phyloP scores from a whole-genome alignment of 805 yeast species.

The Huiozyma sinensis region DNA sequence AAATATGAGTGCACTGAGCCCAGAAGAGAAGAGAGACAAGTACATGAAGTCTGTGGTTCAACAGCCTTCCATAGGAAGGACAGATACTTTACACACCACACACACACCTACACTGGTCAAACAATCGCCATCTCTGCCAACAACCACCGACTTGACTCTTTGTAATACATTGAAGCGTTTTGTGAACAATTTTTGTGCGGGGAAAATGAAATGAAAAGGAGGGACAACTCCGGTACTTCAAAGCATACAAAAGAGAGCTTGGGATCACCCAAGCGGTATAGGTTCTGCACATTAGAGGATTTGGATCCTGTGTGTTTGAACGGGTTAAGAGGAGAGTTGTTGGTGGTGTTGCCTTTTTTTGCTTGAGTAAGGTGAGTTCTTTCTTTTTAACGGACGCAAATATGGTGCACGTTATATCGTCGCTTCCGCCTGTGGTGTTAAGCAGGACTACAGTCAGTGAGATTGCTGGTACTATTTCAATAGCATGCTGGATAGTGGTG shows the following conservation, averaged over 20 bases:
- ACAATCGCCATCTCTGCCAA: background rate
- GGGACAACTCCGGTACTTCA: background rate
- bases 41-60: background rate
- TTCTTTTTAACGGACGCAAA: background rate
- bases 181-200: background rate
- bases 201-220: background rate
- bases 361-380: background rate
- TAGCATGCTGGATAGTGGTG: constrained; percentile 98
- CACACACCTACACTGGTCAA: background rate
- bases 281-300: too few relatives aligned
- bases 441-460: constrained; percentile 68
- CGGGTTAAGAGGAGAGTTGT: background rate
- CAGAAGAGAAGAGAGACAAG: too few relatives aligned
- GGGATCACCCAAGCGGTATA: too few relatives aligned
- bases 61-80: background rate
- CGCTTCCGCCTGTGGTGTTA: constrained; percentile 38
- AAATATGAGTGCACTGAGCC: too few relatives aligned
- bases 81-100: background rate
- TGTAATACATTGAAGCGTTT: background rate
- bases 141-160: background rate
- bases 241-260: background rate
- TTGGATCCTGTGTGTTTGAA: background rate
- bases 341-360: background rate
- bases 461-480: constrained; percentile 66
- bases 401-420: background rate